Conservation (phyloP, 1,284 basidiomycete species). For the Puccinia coronata region DNA sequence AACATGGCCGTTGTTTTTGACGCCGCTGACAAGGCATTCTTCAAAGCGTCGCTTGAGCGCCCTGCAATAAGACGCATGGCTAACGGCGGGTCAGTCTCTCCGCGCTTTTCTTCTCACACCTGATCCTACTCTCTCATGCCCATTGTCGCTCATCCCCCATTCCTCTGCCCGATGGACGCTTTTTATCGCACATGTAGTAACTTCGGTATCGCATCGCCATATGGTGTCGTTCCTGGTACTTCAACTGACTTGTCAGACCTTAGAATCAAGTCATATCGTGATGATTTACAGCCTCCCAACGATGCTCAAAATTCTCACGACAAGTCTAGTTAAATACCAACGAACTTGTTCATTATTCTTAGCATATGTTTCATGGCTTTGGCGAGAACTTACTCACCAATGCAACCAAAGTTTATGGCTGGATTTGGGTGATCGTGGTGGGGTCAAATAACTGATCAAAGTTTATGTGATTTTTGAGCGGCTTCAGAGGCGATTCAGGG, state of each 20-base stretch:
- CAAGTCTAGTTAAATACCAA: not conserved
- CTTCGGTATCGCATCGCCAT: slow-evolving; percentile 57
- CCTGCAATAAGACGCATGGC: slow-evolving; percentile 37
- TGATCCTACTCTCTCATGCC: not conserved
- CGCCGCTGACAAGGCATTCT: slow-evolving; percentile 32
- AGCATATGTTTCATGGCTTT: not conserved
- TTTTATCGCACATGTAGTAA: slow-evolving; percentile 49
- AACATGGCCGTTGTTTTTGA: slow-evolving; percentile 43
- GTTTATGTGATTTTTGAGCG: not conserved
- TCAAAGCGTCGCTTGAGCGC: slow-evolving; percentile 34
- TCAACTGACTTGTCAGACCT: slow-evolving; percentile 56
- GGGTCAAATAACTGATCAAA: not conserved
- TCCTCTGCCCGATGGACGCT: not conserved
- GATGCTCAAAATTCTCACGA: not conserved
- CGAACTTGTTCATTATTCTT: not conserved
- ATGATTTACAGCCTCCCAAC: slow-evolving; percentile 8
- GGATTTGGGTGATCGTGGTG: not conserved
- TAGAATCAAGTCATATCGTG: slow-evolving; percentile 54
- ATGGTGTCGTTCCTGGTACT: slow-evolving; percentile 53
- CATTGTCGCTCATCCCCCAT: not conserved
- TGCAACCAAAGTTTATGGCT: not conserved
- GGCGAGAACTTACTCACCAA: not conserved
- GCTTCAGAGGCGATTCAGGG: not conserved
- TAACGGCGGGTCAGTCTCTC: slow-evolving; percentile 33
- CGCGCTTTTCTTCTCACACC: not conserved